phyloP scores from a whole-genome alignment of 164 flowering plant species.

The grape (Vitis vinifera) region DNA sequence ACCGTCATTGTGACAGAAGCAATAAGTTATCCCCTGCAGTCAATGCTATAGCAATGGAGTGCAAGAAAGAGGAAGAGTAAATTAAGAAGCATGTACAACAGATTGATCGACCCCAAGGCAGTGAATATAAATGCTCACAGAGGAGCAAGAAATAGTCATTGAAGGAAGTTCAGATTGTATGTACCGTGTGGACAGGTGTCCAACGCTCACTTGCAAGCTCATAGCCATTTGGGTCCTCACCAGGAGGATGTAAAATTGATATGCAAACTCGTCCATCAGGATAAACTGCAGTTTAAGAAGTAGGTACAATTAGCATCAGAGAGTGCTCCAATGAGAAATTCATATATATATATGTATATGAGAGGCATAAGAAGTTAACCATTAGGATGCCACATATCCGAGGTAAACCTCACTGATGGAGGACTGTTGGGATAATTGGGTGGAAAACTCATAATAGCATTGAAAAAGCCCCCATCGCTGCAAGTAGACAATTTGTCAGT shows the following conservation, averaged over 20 bases:
- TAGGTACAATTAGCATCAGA: background rate
- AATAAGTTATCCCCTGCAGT: too few species aligned
- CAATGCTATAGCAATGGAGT: too few species aligned
- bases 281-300: slow-evolving; percentile 53
- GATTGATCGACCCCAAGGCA: too few species aligned
- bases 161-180: background rate
- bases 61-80: too few species aligned
- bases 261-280: slow-evolving; percentile 91
- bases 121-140: too few species aligned
- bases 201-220: slow-evolving; percentile 98
- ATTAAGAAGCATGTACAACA: too few species aligned
- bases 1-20: too few species aligned
- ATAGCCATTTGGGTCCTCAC: slow-evolving; percentile 98
- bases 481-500: slow-evolving; percentile 3
- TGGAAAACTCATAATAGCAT: slow-evolving; percentile 70
- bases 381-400: slow-evolving; percentile 80
- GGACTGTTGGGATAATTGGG: slow-evolving; percentile 67
- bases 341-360: background rate
- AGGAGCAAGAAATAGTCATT: too few species aligned
- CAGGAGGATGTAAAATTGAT: slow-evolving; percentile 96
- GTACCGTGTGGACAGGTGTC: slow-evolving; percentile 93
- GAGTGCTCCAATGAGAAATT: background rate
- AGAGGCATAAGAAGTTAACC: slow-evolving; percentile 28
- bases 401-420: slow-evolving; percentile 60
- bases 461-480: slow-evolving; percentile 78